These are phyloP conservation scores for Colletotrichum chlorophyti DNA, from an alignment of 2,329 filamentous ascomycete species.

Conservation along the genomic window DNA sequence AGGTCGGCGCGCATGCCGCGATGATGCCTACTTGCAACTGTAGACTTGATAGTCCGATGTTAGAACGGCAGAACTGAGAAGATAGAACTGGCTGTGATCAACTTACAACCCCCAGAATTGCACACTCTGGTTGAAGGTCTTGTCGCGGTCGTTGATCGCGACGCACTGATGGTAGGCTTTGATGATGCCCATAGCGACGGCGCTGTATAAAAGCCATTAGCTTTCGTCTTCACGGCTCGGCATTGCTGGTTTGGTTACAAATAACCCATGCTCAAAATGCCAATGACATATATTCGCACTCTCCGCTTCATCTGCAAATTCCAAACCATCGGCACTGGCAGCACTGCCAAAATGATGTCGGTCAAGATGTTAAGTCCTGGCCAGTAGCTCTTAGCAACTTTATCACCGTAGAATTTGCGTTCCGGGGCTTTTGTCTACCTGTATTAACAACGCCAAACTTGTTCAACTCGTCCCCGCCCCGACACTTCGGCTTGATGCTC, in stretches of 20 bases:
- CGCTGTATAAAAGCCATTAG: slow-evolving; percentile 33
- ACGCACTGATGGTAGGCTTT: slow-evolving; percentile 45
- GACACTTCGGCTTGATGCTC: neutral
- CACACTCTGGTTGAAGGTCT: slow-evolving; percentile 39
- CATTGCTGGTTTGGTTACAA: slow-evolving; percentile 36
- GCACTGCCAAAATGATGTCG: slow-evolving; percentile 48
- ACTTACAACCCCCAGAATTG: slow-evolving; percentile 42
- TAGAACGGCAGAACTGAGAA: neutral
- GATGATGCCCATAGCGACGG: slow-evolving; percentile 46
- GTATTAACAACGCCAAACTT: slow-evolving; percentile 46
- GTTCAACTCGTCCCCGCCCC: slow-evolving; percentile 35
- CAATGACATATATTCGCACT: slow-evolving; percentile 45
- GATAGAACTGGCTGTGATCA: neutral
- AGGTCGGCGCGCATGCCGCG: slow-evolving; percentile 45
- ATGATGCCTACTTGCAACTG: slow-evolving; percentile 48
- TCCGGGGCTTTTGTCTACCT: neutral
- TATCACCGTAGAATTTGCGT: no score
- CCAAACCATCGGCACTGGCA: slow-evolving; percentile 50
- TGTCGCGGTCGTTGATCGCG: slow-evolving; percentile 34
- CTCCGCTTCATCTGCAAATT: slow-evolving; percentile 44
- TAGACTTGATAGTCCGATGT: slow-evolving; percentile 36
- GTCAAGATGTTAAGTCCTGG: slow-evolving; percentile 47
- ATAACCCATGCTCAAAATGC: slow-evolving; percentile 49
- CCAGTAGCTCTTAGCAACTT: no score
- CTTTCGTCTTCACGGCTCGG: neutral